Evolutionary conservation across 352 stramenopile species (phyloP).

Genomic region (Globisporangium spinosum): DNA sequence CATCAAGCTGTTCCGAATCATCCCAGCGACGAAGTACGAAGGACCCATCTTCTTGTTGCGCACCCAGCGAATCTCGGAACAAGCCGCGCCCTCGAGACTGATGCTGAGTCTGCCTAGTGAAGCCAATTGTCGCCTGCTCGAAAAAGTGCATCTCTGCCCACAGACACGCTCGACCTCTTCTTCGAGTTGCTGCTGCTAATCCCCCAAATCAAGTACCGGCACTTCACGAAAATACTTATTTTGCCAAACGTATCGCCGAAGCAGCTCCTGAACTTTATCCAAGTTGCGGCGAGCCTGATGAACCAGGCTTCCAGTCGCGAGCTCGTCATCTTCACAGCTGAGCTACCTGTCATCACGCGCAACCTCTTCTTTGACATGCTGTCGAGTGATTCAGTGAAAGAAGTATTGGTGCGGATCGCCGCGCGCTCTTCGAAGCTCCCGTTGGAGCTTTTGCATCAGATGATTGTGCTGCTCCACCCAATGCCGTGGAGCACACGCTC

Average conservation of each 20-base stretch:
- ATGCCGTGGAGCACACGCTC: conserved; percentile 55
- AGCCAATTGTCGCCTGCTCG: conserved; percentile 44
- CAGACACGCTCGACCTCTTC: conserved; percentile 50
- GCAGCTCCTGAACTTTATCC: conserved; percentile 42
- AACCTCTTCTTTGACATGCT: conserved; percentile 56
- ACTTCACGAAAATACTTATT: conserved; percentile 47
- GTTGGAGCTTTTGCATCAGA: conserved; percentile 34
- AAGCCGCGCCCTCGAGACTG: conserved; percentile 53
- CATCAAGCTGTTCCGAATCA: conserved; percentile 42
- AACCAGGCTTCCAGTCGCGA: conserved; percentile 68
- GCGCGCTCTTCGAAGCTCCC: conserved; percentile 40
- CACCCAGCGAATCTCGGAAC: conserved; percentile 51
- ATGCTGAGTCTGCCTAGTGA: conserved; percentile 50
- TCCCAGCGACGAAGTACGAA: conserved; percentile 31
- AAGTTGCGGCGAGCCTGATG: conserved; percentile 59
- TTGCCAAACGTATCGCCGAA: conserved; percentile 37
- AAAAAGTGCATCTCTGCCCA: conserved; percentile 36
- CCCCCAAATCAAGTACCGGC: conserved; percentile 56
- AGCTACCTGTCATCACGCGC: conserved; percentile 35
- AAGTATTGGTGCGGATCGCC: conserved; percentile 57
- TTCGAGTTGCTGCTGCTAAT: conserved; percentile 64
- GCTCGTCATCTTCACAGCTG: conserved; percentile 52
- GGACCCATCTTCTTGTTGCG: conserved; percentile 43
- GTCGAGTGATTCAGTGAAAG: conserved; percentile 35
- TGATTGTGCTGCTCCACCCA: conserved; percentile 43